Evolutionary conservation across 163 green algal genomes (phyloP).

Genomic region (Chlamydomonas reinhardtii): DNA sequence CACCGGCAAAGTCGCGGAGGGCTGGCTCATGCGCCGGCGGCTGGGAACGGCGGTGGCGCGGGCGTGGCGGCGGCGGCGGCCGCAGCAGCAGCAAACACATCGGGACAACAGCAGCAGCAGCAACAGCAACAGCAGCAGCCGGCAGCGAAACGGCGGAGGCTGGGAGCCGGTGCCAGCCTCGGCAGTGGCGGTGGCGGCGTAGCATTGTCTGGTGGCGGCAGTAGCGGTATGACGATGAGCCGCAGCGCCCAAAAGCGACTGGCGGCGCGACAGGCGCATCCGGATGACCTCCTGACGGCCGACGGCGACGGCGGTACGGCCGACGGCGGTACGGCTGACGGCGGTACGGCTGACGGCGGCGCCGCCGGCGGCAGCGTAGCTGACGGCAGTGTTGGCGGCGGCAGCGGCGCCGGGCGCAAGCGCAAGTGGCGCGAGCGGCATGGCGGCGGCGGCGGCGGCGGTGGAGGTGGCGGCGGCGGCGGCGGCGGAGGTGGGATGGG

Average conservation of each 20-base stretch:
- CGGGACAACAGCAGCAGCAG: background rate
- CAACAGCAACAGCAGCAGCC: background rate
- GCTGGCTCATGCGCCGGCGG: too few relatives aligned
- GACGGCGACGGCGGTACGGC: background rate
- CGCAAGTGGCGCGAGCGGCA: background rate
- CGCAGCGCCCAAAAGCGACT: conserved; percentile 3
- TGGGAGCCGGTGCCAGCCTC: background rate
- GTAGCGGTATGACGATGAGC: conserved; percentile 3
- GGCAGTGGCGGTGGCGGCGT: background rate
- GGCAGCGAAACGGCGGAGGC: background rate
- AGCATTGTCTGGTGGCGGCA: background rate
- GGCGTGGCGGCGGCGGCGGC: too few relatives aligned
- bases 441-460: background rate
- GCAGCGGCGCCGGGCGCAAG: background rate
- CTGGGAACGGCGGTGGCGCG: background rate
- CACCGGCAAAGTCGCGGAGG: too few relatives aligned
- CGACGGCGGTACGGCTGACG: background rate
- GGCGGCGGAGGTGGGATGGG: background rate
- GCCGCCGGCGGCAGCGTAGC: background rate
- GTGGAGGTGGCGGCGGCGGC: too few relatives aligned
- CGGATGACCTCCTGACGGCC: conserved; percentile 34
- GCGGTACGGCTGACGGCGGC: background rate
- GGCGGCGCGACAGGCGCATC: background rate
- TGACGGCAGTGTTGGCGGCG: too few relatives aligned
- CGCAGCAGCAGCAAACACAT: too few relatives aligned